These are phyloP conservation scores for Lasiodiplodia hormozganensis DNA, from an alignment of 2,329 filamentous ascomycete genomes.

Conservation along the genomic window DNA sequence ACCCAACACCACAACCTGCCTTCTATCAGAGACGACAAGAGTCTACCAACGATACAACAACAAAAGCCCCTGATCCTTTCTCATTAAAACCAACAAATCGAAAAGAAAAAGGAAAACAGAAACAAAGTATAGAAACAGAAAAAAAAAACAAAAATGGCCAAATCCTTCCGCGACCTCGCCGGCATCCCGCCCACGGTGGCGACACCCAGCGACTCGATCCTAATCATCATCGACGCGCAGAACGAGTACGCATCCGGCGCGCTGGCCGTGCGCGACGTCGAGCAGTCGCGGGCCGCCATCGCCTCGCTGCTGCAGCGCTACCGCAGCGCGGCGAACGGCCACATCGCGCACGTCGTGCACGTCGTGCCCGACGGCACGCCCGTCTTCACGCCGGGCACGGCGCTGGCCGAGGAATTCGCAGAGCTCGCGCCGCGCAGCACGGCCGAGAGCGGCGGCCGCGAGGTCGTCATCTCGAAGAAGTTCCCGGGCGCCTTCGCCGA, in stretches of 20 bases:
- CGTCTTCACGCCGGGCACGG: constrained; percentile 69
- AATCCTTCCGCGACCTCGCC: constrained; percentile 60
- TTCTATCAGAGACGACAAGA: not conserved
- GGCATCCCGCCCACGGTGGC: constrained; percentile 64
- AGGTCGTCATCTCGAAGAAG: constrained; percentile 64
- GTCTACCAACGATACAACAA: not conserved
- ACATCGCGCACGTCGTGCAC: constrained; percentile 69
- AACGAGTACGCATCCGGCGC: constrained; percentile 70
- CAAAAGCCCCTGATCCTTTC: not conserved
- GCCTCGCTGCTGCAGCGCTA: constrained; percentile 65
- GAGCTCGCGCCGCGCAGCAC: constrained; percentile 61
- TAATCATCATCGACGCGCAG: constrained; percentile 74
- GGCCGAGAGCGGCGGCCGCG: constrained; percentile 38
- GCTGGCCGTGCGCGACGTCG: constrained; percentile 63
- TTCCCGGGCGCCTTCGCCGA: constrained; percentile 66
- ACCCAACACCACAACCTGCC: not conserved
- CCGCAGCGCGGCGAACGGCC: constrained; percentile 52
- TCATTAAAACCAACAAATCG: not conserved
- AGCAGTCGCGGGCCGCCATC: constrained; percentile 63
- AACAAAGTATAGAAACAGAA: not conserved
- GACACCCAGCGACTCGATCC: constrained; percentile 62
- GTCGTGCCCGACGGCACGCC: constrained; percentile 66
- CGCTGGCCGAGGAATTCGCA: constrained; percentile 66
- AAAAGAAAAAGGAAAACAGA: not conserved
- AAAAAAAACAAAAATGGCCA: not conserved